A percentile compares a stretch with the other conserved stretches of the same genome.
These are phyloP conservation scores for Apostasia ramifera DNA, from an alignment of 106 monocot genomes.

Conservation along the genomic window DNA sequence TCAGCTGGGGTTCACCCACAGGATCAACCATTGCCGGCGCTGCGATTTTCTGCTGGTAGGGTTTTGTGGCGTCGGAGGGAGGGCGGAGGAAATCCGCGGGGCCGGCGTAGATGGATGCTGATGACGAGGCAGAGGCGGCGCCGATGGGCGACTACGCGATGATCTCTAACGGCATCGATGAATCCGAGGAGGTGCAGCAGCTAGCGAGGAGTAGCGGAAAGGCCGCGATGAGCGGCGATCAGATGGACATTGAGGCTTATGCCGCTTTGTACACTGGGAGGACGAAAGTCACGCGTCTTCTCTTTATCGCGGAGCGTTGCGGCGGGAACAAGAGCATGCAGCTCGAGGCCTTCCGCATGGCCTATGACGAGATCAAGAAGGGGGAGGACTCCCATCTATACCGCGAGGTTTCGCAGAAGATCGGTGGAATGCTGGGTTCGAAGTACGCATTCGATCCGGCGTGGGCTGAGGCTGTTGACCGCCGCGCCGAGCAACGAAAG, in stretches of 20 bases:
- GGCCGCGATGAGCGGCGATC: constrained; percentile 52
- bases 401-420: constrained; percentile 62
- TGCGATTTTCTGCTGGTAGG: constrained; percentile 5
- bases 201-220: constrained; percentile 8
- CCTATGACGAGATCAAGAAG: constrained; percentile 86
- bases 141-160: constrained; percentile 26
- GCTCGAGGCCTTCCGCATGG: constrained; percentile 87
- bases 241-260: constrained; percentile 91
- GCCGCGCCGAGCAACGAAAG: constrained; percentile 56
- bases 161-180: constrained; percentile 37
- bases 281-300: constrained; percentile 56
- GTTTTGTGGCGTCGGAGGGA: not conserved
- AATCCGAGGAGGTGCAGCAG: constrained; percentile 3
- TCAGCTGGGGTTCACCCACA: too few species aligned
- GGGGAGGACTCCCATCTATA: constrained; percentile 71
- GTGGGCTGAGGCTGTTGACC: constrained; percentile 64
- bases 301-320: constrained; percentile 86
- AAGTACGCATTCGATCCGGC: constrained; percentile 50
- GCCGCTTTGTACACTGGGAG: constrained; percentile 75
- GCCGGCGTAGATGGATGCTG: constrained; percentile 47
- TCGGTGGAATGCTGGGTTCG: constrained; percentile 53
- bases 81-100: not conserved
- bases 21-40: not conserved
- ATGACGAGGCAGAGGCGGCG: constrained; percentile 32
- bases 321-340: constrained; percentile 39